Evolutionary conservation across 495 filamentous ascomycete species (phyloP).

Genomic region (Xylona heveae): DNA sequence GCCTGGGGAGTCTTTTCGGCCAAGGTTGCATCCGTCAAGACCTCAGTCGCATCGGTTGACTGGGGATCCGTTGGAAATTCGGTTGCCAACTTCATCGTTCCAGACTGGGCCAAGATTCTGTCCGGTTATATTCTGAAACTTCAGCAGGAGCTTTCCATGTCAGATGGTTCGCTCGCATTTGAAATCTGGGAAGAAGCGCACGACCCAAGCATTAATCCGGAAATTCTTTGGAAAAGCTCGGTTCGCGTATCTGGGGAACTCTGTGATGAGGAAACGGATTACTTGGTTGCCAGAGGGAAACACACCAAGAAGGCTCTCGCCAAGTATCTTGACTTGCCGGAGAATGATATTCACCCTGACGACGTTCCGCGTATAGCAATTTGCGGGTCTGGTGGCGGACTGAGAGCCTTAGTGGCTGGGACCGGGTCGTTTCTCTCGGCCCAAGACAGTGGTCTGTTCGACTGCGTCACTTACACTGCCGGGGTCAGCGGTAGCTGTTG

Average conservation of each 20-base stretch:
- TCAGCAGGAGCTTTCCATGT: conserved; percentile 68
- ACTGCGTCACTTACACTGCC: conserved; percentile 84
- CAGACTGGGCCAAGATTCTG: conserved; percentile 59
- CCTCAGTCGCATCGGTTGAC: conserved; percentile 19
- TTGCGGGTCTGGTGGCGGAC: conserved; percentile 79
- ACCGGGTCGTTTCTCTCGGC: conserved; percentile 64
- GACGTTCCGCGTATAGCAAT: conserved; percentile 86
- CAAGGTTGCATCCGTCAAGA: neutral
- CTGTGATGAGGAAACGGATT: conserved; percentile 62
- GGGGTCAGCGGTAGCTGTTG: conserved; percentile 93
- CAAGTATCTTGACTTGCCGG: conserved; percentile 54
- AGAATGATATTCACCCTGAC: conserved; percentile 66
- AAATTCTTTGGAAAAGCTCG: conserved; percentile 55
- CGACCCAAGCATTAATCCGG: conserved; percentile 62
- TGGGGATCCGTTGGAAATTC: conserved; percentile 40
- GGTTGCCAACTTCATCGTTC: conserved; percentile 48
- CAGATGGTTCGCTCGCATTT: conserved; percentile 66
- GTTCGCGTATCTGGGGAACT: conserved; percentile 71
- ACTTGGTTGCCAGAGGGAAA: conserved; percentile 38
- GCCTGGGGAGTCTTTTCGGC: conserved; percentile 26
- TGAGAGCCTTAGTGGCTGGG: conserved; percentile 77
- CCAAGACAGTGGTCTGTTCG: conserved; percentile 68
- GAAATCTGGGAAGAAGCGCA: conserved; percentile 87
- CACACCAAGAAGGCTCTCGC: conserved; percentile 51
- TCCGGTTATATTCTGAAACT: conserved; percentile 67